These are phyloP conservation scores for Coffea canephora DNA, from an alignment of 257 asterid species.

Conservation along the genomic window DNA sequence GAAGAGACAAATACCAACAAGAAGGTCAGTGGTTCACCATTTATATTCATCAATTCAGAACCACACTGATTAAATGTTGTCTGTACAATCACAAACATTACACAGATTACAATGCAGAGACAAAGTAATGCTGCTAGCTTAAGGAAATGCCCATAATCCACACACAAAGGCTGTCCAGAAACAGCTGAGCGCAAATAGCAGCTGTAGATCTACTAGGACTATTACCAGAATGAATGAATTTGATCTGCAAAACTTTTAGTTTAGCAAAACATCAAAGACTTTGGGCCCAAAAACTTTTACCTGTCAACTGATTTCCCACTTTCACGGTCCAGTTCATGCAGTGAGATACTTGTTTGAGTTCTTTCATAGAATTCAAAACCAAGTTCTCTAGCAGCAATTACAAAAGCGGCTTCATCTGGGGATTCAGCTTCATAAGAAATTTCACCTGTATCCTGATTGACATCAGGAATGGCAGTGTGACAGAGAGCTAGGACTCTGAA, in stretches of 20 bases:
- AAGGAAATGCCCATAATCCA: neutral
- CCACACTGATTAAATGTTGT: neutral
- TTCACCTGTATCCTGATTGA: slow-evolving; percentile 53
- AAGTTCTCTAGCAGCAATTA: slow-evolving; percentile 87
- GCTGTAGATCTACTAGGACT: neutral
- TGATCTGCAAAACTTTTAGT: neutral
- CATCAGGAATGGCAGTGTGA: slow-evolving; percentile 94
- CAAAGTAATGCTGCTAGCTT: neutral
- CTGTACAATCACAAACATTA: neutral
- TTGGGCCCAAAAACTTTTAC: slow-evolving; percentile 24
- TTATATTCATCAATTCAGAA: neutral
- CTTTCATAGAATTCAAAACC: slow-evolving; percentile 86
- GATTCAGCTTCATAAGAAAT: slow-evolving; percentile 94
- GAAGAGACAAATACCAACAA: neutral
- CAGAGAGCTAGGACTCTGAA: slow-evolving; percentile 82
- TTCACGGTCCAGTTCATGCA: slow-evolving; percentile 68
- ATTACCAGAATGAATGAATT: neutral
- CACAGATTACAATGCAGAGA: neutral
- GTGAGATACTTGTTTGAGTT: slow-evolving; percentile 69
- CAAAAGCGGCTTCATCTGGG: slow-evolving; percentile 98
- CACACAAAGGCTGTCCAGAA: neutral
- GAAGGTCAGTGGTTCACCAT: neutral
- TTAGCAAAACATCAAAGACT: neutral
- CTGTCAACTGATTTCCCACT: slow-evolving; percentile 62
- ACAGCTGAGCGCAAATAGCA: neutral